Conservation (phyloP, 345 rosid species). For the Salix purpurea region DNA sequence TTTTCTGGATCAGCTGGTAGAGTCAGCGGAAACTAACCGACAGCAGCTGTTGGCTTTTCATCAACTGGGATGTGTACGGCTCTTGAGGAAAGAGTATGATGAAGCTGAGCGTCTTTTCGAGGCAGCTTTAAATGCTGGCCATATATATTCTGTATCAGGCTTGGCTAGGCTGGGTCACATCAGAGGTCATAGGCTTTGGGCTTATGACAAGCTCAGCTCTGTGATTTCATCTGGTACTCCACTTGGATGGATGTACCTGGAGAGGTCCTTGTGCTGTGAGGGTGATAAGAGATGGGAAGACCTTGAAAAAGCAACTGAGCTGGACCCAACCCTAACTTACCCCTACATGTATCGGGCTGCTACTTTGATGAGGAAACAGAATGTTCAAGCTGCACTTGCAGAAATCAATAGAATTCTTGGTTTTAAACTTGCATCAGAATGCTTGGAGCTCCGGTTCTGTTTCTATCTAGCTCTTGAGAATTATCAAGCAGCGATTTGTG, state of each 20-base stretch:
- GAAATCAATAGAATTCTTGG: slow-evolving; percentile 87
- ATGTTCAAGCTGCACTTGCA: slow-evolving; percentile 68
- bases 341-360: slow-evolving; percentile 96
- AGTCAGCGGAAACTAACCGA: slow-evolving; percentile 61
- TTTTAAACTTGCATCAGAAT: slow-evolving; percentile 86
- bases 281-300: slow-evolving; percentile 74
- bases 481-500: slow-evolving; percentile 77
- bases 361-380: slow-evolving; percentile 68
- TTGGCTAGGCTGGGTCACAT: slow-evolving; percentile 71
- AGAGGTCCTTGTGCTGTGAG: slow-evolving; percentile 86
- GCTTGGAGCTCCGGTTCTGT: slow-evolving; percentile 96
- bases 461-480: slow-evolving; percentile 84
- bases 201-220: slow-evolving; percentile 74
- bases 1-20: slow-evolving; percentile 61
- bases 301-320: slow-evolving; percentile 77
- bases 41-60: slow-evolving; percentile 83
- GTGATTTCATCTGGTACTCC: slow-evolving; percentile 62
- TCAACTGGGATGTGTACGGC: slow-evolving; percentile 82
- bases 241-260: slow-evolving; percentile 95
- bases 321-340: slow-evolving; percentile 88
- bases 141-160: slow-evolving; percentile 73
- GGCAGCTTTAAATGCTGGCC: slow-evolving; percentile 66
- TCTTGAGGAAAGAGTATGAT: slow-evolving; percentile 74
- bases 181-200: slow-evolving; percentile 58
- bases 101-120: slow-evolving; percentile 72